A percentile compares a stretch with the other conserved stretches of the same genome.
Conservation (phyloP, 768 basidiomycete genomes). For the Cantharellus anzutake region DNA sequence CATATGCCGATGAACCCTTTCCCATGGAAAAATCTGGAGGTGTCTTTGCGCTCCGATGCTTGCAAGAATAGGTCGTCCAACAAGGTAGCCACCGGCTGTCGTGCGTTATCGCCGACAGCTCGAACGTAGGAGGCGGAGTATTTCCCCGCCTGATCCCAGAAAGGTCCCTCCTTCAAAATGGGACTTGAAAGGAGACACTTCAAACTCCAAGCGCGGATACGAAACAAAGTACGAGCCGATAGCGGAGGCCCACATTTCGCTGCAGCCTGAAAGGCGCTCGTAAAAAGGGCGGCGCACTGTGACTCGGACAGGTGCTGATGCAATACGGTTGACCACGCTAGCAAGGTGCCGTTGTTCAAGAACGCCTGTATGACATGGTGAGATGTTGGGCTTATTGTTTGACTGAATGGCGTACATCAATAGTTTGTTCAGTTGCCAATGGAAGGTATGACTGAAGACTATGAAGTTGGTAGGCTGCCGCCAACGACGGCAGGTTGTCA, state of each 20-base stretch:
- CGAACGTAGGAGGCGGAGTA: slow-evolving; percentile 29
- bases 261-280: neutral
- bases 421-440: no score
- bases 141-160: slow-evolving; percentile 53
- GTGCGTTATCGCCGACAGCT: slow-evolving; percentile 17
- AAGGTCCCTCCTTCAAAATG: slow-evolving; percentile 28
- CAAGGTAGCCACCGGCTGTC: slow-evolving; percentile 22
- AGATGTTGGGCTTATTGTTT: no score
- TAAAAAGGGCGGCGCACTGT: neutral
- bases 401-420: no score
- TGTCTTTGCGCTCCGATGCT: slow-evolving; percentile 22
- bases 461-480: no score
- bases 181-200: slow-evolving; percentile 10
- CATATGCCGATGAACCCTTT: slow-evolving; percentile 41
- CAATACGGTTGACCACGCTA: neutral
- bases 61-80: slow-evolving; percentile 27
- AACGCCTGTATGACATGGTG: neutral
- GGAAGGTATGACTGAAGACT: no score
- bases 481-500: no score
- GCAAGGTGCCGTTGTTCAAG: neutral
- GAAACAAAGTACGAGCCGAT: neutral
- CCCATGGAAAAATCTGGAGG: slow-evolving; percentile 26
- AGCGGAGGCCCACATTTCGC: neutral
- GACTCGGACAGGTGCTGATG: neutral
- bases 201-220: neutral